A percentile compares a stretch with the other conserved stretches of the same genome.
phyloP scores from a whole-genome alignment of 129 eudicot genomes.

The Escallonia rubra region DNA sequence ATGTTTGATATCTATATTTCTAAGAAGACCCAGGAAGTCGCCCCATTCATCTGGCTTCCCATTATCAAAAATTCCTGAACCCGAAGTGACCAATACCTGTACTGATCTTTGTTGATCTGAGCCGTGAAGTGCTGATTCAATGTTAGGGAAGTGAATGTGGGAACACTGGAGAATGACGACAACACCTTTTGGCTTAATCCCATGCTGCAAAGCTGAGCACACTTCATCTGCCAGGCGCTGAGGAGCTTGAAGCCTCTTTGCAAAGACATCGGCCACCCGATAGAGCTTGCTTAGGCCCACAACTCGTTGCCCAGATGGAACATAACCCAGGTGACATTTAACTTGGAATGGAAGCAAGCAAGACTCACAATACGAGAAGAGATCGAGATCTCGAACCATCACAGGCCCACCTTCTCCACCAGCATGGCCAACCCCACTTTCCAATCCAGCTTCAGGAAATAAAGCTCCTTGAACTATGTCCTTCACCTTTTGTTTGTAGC shows the following conservation, averaged over 20 bases:
- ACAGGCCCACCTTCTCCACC: constrained; percentile 96
- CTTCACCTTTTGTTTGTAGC: constrained; percentile 70
- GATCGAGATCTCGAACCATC: constrained; percentile 84
- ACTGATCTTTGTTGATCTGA: constrained; percentile 48
- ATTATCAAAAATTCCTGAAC: constrained; percentile 66
- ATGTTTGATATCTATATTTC: constrained; percentile 22
- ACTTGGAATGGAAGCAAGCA: constrained; percentile 95
- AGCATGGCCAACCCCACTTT: constrained; percentile 65
- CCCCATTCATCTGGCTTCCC: constrained; percentile 46
- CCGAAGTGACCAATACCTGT: constrained; percentile 44
- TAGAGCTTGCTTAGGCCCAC: constrained; percentile 96
- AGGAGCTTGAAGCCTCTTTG: constrained; percentile 92
- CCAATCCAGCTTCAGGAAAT: constrained; percentile 91
- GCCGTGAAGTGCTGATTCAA: constrained; percentile 41
- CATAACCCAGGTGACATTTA: constrained; percentile 83
- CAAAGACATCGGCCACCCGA: constrained; percentile 78
- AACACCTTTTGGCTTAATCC: constrained; percentile 76
- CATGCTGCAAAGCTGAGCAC: constrained; percentile 63
- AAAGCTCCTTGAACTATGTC: constrained; percentile 88
- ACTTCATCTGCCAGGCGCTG: constrained; percentile 82
- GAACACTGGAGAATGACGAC: constrained; percentile 80
- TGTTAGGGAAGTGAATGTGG: constrained; percentile 66
- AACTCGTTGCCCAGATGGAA: constrained; percentile 86
- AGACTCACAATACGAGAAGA: constrained; percentile 86
- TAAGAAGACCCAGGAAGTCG: constrained; percentile 68